A percentile compares a stretch with the other conserved stretches of the same genome.
Evolutionary conservation across 169 alveolate genomes (phyloP).

Genomic region (Plasmodium yoelii): DNA sequence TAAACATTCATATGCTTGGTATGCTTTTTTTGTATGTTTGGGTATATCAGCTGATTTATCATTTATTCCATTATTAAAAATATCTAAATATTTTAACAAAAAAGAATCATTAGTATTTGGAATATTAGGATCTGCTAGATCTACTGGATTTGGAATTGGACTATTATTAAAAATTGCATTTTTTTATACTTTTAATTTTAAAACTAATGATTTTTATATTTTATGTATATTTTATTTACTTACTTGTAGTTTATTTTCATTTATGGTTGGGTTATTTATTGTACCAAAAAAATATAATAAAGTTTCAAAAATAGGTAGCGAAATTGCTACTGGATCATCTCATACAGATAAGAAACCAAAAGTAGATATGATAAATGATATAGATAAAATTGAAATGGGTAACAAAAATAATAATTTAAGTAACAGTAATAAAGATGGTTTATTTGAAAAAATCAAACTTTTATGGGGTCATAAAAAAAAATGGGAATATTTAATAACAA

Average conservation of each 20-base stretch:
- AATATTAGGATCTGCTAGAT: slow-evolving; percentile 68
- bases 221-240: slow-evolving; percentile 38
- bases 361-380: slow-evolving; percentile 12
- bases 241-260: slow-evolving; percentile 22
- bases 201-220: slow-evolving; percentile 42
- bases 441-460: neutral
- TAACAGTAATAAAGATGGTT: neutral
- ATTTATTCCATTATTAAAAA: slow-evolving; percentile 62
- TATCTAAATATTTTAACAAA: slow-evolving; percentile 54
- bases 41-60: slow-evolving; percentile 76
- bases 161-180: slow-evolving; percentile 34
- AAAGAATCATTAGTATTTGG: slow-evolving; percentile 70
- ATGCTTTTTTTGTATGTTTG: slow-evolving; percentile 37
- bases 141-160: slow-evolving; percentile 55
- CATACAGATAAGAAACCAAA: slow-evolving; percentile 21
- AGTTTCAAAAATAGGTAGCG: neutral
- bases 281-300: slow-evolving; percentile 24
- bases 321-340: slow-evolving; percentile 46
- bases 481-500: slow-evolving; percentile 62
- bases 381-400: slow-evolving; percentile 25
- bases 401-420: slow-evolving; percentile 1
- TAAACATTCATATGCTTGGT: slow-evolving; percentile 57
- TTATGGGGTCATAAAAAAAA: slow-evolving; percentile 70
- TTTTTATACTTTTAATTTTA: slow-evolving; percentile 27
- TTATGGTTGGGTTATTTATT: slow-evolving; percentile 60